Evolutionary conservation across 2,329 filamentous ascomycete genomes (phyloP).

Genomic region (Truncatella angustata): DNA sequence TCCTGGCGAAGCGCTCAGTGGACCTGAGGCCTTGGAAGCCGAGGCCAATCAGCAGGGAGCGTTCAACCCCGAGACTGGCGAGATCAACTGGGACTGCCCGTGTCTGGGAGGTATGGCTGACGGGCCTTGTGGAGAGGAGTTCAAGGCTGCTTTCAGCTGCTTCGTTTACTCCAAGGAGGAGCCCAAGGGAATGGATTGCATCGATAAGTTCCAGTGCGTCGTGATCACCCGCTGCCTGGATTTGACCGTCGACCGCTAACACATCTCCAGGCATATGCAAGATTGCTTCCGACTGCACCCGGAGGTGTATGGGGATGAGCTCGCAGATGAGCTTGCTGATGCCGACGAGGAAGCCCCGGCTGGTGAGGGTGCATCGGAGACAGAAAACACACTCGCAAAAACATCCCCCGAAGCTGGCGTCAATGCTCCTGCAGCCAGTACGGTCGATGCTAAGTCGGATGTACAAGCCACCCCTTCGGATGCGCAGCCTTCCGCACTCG

Average conservation of each 20-base stretch:
- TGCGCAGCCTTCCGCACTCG: background rate
- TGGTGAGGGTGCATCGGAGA: conserved; percentile 21
- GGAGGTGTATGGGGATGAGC: conserved; percentile 86
- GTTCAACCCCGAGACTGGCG: conserved; percentile 96
- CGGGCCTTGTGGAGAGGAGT: conserved; percentile 92
- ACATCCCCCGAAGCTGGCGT: conserved; percentile 18
- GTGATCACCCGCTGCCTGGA: background rate
- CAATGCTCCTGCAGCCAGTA: background rate
- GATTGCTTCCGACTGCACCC: conserved; percentile 92
- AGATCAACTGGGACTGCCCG: conserved; percentile 99
- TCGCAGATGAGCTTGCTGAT: conserved; percentile 79
- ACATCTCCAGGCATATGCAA: conserved; percentile 76
- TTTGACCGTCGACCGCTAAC: conserved; percentile 13
- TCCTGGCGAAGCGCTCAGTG: conserved; percentile 22
- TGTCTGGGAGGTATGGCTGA: conserved; percentile 96
- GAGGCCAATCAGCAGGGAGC: conserved; percentile 86
- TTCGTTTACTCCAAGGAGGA: conserved; percentile 95
- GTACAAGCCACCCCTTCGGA: background rate
- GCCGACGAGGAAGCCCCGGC: conserved; percentile 51
- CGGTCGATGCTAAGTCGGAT: background rate
- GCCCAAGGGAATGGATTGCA: conserved; percentile 96
- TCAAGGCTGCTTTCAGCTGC: conserved; percentile 94
- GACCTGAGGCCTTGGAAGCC: conserved; percentile 63
- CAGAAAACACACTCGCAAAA: conserved; percentile 20
- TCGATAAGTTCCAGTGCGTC: conserved; percentile 91